Evolutionary conservation across 2,329 filamentous ascomycete genomes (phyloP).

Genomic region (Pseudogymnoascus sp.): DNA sequence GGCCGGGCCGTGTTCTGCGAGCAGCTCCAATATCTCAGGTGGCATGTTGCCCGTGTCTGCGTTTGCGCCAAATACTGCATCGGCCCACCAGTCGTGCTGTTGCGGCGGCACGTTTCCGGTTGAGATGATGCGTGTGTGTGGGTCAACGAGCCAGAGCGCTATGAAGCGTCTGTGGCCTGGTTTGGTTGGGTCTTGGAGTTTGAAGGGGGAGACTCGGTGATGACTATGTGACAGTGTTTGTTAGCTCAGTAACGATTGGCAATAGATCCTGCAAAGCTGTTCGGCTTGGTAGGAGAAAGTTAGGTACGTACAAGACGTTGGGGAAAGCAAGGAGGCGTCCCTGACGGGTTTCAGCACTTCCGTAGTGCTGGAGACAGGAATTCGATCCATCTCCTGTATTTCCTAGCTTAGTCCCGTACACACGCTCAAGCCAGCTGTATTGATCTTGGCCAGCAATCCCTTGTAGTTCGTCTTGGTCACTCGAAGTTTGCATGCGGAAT

Average conservation of each 20-base stretch:
- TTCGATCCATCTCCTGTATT: constrained; percentile 21
- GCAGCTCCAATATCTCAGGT: constrained; percentile 24
- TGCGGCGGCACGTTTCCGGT: constrained; percentile 46
- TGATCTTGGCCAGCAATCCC: constrained; percentile 11
- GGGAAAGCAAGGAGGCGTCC: constrained; percentile 40
- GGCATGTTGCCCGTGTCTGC: constrained; percentile 21
- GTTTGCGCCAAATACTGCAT: constrained; percentile 20
- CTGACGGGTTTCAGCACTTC: constrained; percentile 31
- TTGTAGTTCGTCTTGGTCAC: constrained; percentile 16
- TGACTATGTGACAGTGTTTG: constrained; percentile 28
- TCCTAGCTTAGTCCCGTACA: constrained; percentile 16
- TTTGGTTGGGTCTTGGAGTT: constrained; percentile 40
- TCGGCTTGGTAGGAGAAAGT: background rate
- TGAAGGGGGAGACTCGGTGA: constrained; percentile 44
- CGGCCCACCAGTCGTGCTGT: constrained; percentile 38
- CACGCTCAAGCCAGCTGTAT: constrained; percentile 16
- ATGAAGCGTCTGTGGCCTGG: constrained; percentile 51
- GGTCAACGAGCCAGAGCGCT: constrained; percentile 53
- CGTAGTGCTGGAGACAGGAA: constrained; percentile 34
- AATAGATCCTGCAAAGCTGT: background rate
- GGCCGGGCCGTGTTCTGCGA: constrained; percentile 19
- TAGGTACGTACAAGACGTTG: constrained; percentile 23
- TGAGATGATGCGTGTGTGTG: constrained; percentile 42
- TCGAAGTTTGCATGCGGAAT: constrained; percentile 34
- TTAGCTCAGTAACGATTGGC: constrained; percentile 25